Evolutionary conservation across 2,329 filamentous ascomycete genomes (phyloP), one percentile per base, ranked within the genome.

Genomic region (Pestalotiopsis sp.): DNA sequence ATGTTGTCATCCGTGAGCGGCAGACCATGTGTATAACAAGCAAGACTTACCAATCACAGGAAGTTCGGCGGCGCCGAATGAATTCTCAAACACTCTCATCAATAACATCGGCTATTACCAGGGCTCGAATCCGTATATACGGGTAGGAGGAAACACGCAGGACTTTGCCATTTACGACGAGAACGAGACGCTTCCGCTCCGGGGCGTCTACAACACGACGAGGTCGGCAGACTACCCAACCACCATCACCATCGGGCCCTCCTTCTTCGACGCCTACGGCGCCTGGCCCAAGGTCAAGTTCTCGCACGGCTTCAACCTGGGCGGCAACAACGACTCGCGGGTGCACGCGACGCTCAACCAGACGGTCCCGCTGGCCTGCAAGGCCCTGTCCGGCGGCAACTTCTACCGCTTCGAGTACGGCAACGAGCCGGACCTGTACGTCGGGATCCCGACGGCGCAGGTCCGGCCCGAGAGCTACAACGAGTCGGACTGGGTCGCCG

Each of bases 81-180:
- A 74, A 0, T 91, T 88, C 75, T 89, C 88, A 0, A 82, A 89
- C 68, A 88, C 87, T 62, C 80, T 91, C 6, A 77, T 91, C 30
- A 81, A 84, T 39, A 90, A 89, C 67, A 72, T 91, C 22, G 85
- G 80, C 1, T 74, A 81, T n/a, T 73, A 89, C 3, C 81, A 80
- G 14, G 88, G 88, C 9, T 82, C 81, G 6, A 89, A 88, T 69
- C 89, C 89, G 1, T 82, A 87, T 71, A 85, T 91, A 66, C 81
- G 89, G 17, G 87, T 91, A 1, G 88, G 89, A 3, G 89, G 89
- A n/a, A 91, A 90, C 72, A 90, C 89, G 0, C 89, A 91, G 76
- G 88, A 91, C 78, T 89, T 86, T 70, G 87, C 87, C 4, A 80
- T 91, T 48, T 91, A 88, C 76, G 83, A 90, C 70, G 77, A 82